Evolutionary conservation across 2,329 filamentous ascomycete genomes (phyloP).

Genomic region (Sporothrix pseudoabietina): DNA sequence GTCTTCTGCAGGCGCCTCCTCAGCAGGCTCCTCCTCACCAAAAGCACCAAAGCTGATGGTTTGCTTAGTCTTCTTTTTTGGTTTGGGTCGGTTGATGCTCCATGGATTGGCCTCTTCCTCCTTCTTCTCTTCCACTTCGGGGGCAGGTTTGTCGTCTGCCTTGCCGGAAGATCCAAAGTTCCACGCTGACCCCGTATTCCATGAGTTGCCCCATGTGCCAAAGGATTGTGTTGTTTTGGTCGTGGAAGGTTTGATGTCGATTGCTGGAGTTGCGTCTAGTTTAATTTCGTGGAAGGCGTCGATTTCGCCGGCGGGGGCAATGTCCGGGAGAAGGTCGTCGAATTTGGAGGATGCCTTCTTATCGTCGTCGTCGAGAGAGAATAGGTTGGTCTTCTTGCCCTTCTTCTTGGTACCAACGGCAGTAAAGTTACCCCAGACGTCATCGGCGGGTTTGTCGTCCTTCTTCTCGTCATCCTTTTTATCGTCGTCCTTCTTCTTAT

Average conservation of each 20-base stretch:
- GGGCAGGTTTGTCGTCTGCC: conserved; percentile 29
- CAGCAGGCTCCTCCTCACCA: conserved; percentile 46
- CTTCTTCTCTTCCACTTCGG: conserved; percentile 46
- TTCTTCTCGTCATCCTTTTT: conserved; percentile 40
- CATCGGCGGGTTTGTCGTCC: conserved; percentile 44
- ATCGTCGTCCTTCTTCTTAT: conserved; percentile 35
- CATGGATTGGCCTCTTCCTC: conserved; percentile 53
- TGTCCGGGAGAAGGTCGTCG: conserved; percentile 29
- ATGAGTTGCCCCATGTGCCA: conserved; percentile 62
- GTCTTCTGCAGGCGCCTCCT: conserved; percentile 36
- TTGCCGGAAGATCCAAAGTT: conserved; percentile 40
- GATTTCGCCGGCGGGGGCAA: conserved; percentile 43
- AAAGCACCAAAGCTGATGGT: conserved; percentile 53
- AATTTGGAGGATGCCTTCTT: conserved; percentile 30
- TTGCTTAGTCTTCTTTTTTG: conserved; percentile 55
- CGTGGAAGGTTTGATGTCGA: conserved; percentile 49
- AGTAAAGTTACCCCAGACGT: conserved; percentile 53
- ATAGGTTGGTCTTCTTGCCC: conserved; percentile 49
- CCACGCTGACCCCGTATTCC: conserved; percentile 53
- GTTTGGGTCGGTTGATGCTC: conserved; percentile 50
- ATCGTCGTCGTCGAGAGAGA: conserved; percentile 37
- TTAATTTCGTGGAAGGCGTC: conserved; percentile 70
- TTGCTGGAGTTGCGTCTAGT: conserved; percentile 55
- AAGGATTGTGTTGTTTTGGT: conserved; percentile 49
- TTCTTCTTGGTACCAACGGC: conserved; percentile 57